Evolutionary conservation across 108 stramenopile species (phyloP), one percentile per base, ranked within the genome.

Genomic region (Hondaea fermentalgiana): DNA sequence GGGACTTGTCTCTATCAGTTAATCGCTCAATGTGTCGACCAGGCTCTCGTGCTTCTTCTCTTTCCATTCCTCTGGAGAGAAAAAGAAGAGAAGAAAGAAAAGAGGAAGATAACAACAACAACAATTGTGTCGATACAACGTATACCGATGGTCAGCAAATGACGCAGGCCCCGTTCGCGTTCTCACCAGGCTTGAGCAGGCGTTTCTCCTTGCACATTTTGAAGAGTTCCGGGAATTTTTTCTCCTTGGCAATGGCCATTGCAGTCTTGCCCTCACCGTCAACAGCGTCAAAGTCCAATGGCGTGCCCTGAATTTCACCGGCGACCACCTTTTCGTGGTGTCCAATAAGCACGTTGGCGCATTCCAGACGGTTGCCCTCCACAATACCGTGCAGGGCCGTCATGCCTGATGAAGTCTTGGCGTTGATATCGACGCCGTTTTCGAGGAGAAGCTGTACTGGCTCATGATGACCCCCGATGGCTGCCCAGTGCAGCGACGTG

Each of bases 401-500:
- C 90, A 76, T 92, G 16, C 88, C 90, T 10, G 72, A 72, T 29
- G 76, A 17, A 16, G 90, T 92, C 5, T 42, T 45, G 19, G 92
- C 92, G 21, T 90, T 47, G 5, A 91, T 12, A 88, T 92, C 72
- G 4, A 88, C 90, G 16, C 72, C 72, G 28, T 58, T 59, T 42
- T 72, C 87, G 3, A 92, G 42, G 17, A 92, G 90, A 17, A 89
- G 72, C 25, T 91, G 64, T 16, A 90, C 89, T 44, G 90, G 53
- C 17, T 92, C 88, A 19, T 88, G 87, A 53, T 92, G 92, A 5
- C 92, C 92, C 14, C 90, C 57, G 25, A 92, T 90, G 29, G 90
- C 90, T 14, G 92, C 92, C 90, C 90, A 92, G 89, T 92, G 92
- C n/a, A 92, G 90, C 47, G 92, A 58, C 14, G 92, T 92, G 25